Conservation (phyloP, 2,329 filamentous ascomycete genomes). For the Pseudogymnoascus sp. region DNA sequence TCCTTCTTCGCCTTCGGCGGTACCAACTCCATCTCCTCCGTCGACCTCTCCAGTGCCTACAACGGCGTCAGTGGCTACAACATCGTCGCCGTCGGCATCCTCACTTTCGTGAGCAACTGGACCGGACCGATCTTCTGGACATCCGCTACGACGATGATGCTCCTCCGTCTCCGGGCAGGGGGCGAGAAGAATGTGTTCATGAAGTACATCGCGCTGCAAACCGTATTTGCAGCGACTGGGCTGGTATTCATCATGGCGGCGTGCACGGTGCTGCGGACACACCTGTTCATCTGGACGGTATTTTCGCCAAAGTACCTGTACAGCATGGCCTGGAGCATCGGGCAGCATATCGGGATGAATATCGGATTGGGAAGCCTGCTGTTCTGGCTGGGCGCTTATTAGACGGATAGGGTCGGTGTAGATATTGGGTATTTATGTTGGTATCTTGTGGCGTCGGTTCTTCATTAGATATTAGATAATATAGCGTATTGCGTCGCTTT, state of each 20-base stretch:
- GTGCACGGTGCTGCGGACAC: conserved; percentile 74
- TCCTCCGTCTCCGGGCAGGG: conserved; percentile 35
- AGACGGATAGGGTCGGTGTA: conserved; percentile 16
- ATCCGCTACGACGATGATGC: conserved; percentile 54
- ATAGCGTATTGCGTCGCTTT: neutral
- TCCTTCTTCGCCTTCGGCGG: conserved; percentile 88
- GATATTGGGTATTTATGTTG: neutral
- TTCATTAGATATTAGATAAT: conserved; percentile 1
- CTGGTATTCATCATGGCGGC: conserved; percentile 76
- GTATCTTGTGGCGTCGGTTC: neutral
- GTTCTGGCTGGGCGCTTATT: conserved; percentile 43
- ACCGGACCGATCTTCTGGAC: conserved; percentile 84
- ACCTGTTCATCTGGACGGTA: conserved; percentile 97
- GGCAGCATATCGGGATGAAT: conserved; percentile 72
- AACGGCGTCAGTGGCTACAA: conserved; percentile 84
- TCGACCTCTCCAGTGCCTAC: conserved; percentile 90
- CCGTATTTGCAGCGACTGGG: conserved; percentile 60
- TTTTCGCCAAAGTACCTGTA: conserved; percentile 97
- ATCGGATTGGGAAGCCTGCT: conserved; percentile 53
- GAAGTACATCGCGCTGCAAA: conserved; percentile 58
- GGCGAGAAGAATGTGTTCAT: conserved; percentile 15
- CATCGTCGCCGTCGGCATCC: conserved; percentile 66
- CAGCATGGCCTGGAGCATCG: conserved; percentile 78
- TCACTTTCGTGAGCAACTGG: conserved; percentile 90
- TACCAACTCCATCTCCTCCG: conserved; percentile 90